Evolutionary conservation across 169 alveolate genomes (phyloP), one percentile per base, ranked within the genome.

Genomic region (Sarcocystis neurona): DNA sequence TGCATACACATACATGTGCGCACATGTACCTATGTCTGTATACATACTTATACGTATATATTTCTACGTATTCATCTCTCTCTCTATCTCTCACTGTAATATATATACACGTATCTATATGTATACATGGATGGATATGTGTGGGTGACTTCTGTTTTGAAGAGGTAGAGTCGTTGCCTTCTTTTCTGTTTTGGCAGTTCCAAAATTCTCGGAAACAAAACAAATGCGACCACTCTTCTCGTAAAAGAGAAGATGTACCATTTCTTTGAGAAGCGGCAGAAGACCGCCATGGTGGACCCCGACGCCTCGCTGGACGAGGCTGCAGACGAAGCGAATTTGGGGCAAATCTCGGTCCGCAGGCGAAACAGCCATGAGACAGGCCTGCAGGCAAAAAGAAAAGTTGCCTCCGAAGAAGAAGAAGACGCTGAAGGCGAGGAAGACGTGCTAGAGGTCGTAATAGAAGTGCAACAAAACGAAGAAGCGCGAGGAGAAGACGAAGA

Each of bases 221-320:
- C 23, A 58, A 27, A 27, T 58, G 34, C n/a, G n/a, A 58, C 27
- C n/a, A n/a, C n/a, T n/a, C n/a, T n/a, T 34, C 80, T 70, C 80
- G 20, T 15, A 10, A 10, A 10, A 10, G 10, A 79, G 63, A 10
- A 53, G 10, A 20, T 48, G 27, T 53, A 98, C 99, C 48, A 98
- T 95, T 95, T 99, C 99, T 93, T 98, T 98, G 74, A 98, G 92
- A 32, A 99, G 97, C 6, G 99, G 99, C 23, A 99, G 95, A 84
- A 98, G 93, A 15, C 99, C 99, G 56, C 99, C 97, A 94, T 99
- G 99, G 91, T 99, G 99, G n/a, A 98, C 95, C 2, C 99, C 99
- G 39, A 99, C 96, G 34, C 99, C 99, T 48, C 97, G 94, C 87
- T 79, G 79, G 41, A 85, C 53, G 23, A 90, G 85, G 0, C 50